Percentiles rank a stretch among this genome's conserved stretches.
Evolutionary conservation across 208 protist genomes (phyloP).

Genomic region (Phytomonas serpens): DNA sequence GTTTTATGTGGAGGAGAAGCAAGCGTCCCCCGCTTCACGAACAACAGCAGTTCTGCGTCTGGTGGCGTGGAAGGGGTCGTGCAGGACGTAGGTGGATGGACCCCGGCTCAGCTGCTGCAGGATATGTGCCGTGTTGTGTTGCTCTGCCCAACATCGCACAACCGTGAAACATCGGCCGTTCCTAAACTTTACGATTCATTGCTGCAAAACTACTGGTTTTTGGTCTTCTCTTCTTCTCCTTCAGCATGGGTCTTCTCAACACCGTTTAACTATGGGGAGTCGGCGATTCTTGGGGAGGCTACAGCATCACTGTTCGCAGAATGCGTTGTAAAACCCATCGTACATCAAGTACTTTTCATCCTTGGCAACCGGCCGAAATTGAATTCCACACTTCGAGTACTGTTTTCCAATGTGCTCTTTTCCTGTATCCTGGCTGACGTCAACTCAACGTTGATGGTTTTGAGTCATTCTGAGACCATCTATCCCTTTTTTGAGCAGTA

Average conservation of each 20-base stretch:
- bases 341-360: conserved; percentile 22
- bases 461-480: conserved; percentile 24
- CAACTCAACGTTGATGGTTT: conserved; percentile 21
- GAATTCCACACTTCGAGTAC: conserved; percentile 38
- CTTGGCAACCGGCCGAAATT: conserved; percentile 22
- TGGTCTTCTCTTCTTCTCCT: conserved; percentile 2
- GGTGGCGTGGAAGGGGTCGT: conserved; percentile 1
- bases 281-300: not conserved
- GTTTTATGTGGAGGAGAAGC: conserved; percentile 22
- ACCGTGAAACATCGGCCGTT: conserved; percentile 52
- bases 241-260: not conserved
- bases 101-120: conserved; percentile 64
- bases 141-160: conserved; percentile 21
- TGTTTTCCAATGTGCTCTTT: conserved; percentile 65
- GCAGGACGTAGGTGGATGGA: conserved; percentile 21
- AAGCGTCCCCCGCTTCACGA: conserved; percentile 13
- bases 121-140: conserved; percentile 57
- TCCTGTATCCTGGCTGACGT: conserved; percentile 47
- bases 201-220: conserved; percentile 58
- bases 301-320: conserved; percentile 7
- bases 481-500: conserved; percentile 52
- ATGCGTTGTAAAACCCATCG: conserved; percentile 31
- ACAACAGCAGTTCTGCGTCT: conserved; percentile 17
- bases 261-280: not conserved
- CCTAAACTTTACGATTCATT: conserved; percentile 63